Conservation (phyloP, 2,329 filamentous ascomycete genomes). For the Escovopsis sp. region DNA sequence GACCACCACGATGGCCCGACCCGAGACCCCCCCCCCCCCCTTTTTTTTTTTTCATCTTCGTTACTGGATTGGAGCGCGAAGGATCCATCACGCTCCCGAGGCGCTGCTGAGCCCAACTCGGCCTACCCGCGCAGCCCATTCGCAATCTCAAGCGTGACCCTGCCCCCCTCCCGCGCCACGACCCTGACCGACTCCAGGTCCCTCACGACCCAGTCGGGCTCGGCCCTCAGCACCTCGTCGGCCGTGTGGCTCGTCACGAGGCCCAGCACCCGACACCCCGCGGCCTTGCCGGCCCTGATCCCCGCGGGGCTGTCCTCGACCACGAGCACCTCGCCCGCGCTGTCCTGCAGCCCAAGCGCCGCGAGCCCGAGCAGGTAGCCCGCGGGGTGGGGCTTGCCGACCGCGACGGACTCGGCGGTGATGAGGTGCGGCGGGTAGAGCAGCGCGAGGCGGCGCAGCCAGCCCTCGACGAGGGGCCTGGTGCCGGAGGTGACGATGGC, state of each 20-base stretch:
- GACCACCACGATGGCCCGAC: no score
- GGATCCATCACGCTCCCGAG: no score
- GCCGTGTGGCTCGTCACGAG: slow-evolving; percentile 70
- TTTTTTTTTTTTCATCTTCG: no score
- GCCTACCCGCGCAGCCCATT: slow-evolving; percentile 33
- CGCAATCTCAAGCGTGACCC: slow-evolving; percentile 51
- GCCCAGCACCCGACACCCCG: slow-evolving; percentile 74
- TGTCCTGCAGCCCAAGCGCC: slow-evolving; percentile 38
- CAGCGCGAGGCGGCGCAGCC: slow-evolving; percentile 53
- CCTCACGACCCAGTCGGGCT: slow-evolving; percentile 76
- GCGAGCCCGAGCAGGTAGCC: slow-evolving; percentile 58
- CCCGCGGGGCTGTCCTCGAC: slow-evolving; percentile 84
- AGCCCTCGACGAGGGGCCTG: slow-evolving; percentile 51
- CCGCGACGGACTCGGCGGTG: slow-evolving; percentile 58
- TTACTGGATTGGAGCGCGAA: no score
- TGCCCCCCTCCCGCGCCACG: slow-evolving; percentile 39
- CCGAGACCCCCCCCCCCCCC: no score
- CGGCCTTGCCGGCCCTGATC: slow-evolving; percentile 67
- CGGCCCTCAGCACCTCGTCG: slow-evolving; percentile 55
- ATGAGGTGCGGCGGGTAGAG: slow-evolving; percentile 52
- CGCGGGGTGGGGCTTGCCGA: slow-evolving; percentile 63
- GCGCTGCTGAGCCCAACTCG: no score
- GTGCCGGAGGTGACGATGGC: slow-evolving; percentile 74
- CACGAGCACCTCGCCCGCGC: slow-evolving; percentile 48
- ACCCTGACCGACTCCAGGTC: slow-evolving; percentile 64